These are phyloP conservation scores for Pichia kudriavzevii DNA, from an alignment of 1,139 yeast species.

Conservation along the genomic window DNA sequence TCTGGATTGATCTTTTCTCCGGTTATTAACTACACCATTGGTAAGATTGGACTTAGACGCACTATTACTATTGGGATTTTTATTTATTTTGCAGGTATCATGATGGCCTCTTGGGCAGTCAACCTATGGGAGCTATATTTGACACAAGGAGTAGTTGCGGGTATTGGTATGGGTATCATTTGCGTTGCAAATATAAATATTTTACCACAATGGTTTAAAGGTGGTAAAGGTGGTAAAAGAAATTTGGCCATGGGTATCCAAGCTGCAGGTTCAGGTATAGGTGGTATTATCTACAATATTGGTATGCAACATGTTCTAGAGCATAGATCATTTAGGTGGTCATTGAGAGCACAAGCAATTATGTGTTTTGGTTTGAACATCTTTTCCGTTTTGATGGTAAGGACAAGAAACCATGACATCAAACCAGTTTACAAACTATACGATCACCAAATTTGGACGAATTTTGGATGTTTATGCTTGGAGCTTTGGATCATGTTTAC, in stretches of 20 bases:
- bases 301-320: conserved; percentile 41
- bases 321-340: conserved; percentile 52
- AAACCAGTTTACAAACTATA: conserved; percentile 33
- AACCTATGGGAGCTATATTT: conserved; percentile 45
- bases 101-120: conserved; percentile 47
- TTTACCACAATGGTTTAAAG: conserved; percentile 54
- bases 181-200: conserved; percentile 48
- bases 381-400: conserved; percentile 25
- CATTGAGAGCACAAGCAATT: conserved; percentile 45
- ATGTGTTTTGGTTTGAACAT: conserved; percentile 38
- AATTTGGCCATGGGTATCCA: conserved; percentile 54
- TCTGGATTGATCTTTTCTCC: conserved; percentile 41
- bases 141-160: conserved; percentile 52
- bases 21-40: conserved; percentile 35
- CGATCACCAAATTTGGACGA: conserved; percentile 29
- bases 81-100: conserved; percentile 41
- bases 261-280: conserved; percentile 58
- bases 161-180: conserved; percentile 43
- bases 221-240: conserved; percentile 34
- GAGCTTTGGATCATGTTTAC: conserved; percentile 33
- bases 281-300: conserved; percentile 53
- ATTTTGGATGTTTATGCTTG: conserved; percentile 31
- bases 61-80: conserved; percentile 36
- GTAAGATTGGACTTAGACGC: conserved; percentile 35
- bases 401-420: conserved; percentile 26